phyloP scores from a whole-genome alignment of 2,329 filamentous ascomycete genomes.

The Alternaria angustiovoidea region DNA sequence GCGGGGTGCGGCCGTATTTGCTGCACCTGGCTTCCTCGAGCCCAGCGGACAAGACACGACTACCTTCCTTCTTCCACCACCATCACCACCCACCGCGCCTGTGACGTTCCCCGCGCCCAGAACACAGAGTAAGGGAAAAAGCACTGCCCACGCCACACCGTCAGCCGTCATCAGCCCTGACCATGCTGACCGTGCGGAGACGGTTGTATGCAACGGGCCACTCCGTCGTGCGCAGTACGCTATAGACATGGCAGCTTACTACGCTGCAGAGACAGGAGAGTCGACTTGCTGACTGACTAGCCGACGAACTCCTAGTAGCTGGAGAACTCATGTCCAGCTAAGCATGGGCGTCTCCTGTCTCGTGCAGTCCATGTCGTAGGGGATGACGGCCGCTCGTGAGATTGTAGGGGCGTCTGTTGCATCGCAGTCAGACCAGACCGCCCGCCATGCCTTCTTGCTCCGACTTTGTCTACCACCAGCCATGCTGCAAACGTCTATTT shows the following conservation, averaged over 20 bases:
- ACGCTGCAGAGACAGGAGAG: neutral
- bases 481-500: constrained; percentile 3
- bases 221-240: neutral
- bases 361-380: constrained; percentile 5
- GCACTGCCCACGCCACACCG: constrained; percentile 18
- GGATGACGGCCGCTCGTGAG: constrained; percentile 23
- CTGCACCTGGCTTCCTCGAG: constrained; percentile 2
- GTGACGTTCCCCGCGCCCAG: constrained; percentile 6
- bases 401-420: constrained; percentile 9
- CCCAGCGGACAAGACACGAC: neutral
- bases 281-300: neutral
- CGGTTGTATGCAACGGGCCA: constrained; percentile 11
- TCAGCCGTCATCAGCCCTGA: constrained; percentile 19
- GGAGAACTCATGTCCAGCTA: neutral
- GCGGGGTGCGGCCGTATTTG: neutral
- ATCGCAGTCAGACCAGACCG: constrained; percentile 15
- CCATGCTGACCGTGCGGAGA: constrained; percentile 11
- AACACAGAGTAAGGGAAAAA: constrained; percentile 20
- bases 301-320: neutral
- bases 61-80: neutral
- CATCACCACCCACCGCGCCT: neutral
- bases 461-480: neutral
- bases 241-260: neutral
- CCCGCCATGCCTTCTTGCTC: neutral
- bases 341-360: constrained; percentile 6